Percentiles rank a stretch among this genome's conserved stretches.
Evolutionary conservation across 371 early-diverging fungal species (phyloP).

Genomic region (Cokeromyces recurvatus): DNA sequence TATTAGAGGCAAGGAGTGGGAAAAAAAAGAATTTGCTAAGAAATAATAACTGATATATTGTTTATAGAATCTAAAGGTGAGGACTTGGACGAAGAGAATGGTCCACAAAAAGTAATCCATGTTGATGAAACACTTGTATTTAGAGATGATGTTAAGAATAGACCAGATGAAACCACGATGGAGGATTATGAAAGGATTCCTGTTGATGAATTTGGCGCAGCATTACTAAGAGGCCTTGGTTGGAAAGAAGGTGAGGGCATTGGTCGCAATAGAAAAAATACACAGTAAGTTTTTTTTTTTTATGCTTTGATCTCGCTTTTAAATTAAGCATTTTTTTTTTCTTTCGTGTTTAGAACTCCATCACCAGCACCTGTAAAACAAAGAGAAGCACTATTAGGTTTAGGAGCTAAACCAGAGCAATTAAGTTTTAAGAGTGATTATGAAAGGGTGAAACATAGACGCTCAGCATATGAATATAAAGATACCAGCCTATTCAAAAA

Average conservation of each 20-base stretch:
- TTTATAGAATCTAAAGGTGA: constrained; percentile 39
- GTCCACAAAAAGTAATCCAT: constrained; percentile 44
- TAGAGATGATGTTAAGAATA: constrained; percentile 41
- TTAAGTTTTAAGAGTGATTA: constrained; percentile 8
- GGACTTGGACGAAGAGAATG: constrained; percentile 37
- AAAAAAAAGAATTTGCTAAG: too few relatives aligned
- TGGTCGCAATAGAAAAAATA: constrained; percentile 44
- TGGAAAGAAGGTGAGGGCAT: constrained; percentile 78
- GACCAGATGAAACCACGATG: constrained; percentile 62
- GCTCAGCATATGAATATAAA: constrained; percentile 34
- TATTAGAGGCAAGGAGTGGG: constrained; percentile 40
- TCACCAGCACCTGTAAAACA: constrained; percentile 40
- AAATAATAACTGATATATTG: not conserved
- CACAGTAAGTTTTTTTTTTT: constrained; percentile 22
- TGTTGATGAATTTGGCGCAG: constrained; percentile 87
- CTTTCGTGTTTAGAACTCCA: constrained; percentile 27
- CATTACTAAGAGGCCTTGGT: constrained; percentile 88
- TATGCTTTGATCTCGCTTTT: too few relatives aligned
- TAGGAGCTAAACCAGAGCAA: constrained; percentile 69
- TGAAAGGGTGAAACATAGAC: constrained; percentile 17
- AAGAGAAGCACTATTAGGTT: constrained; percentile 68
- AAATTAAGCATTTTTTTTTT: not conserved
- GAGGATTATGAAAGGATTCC: constrained; percentile 85
- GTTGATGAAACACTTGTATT: constrained; percentile 47
- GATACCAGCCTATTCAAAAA: constrained; percentile 43